Evolutionary conservation across 2,329 filamentous ascomycete species (phyloP).

Genomic region (Exserohilum turcica): DNA sequence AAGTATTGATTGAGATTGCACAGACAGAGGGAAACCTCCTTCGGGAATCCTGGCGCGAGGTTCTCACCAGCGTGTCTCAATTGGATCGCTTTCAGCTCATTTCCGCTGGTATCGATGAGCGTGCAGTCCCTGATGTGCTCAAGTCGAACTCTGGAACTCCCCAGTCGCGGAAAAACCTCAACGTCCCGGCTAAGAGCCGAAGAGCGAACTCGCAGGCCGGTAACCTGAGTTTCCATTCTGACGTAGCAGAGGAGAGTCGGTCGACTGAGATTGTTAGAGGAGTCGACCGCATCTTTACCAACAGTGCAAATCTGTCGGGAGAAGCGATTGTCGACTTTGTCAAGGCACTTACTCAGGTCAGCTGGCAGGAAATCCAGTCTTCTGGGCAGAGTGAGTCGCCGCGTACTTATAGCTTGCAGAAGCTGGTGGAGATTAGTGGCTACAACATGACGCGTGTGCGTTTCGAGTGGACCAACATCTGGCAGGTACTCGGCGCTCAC

Average conservation of each 20-base stretch:
- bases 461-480: slow-evolving; percentile 98
- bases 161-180: slow-evolving; percentile 70
- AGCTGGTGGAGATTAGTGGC: slow-evolving; percentile 97
- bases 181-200: slow-evolving; percentile 60
- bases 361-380: slow-evolving; percentile 98
- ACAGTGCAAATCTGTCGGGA: slow-evolving; percentile 88
- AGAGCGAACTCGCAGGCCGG: slow-evolving; percentile 54
- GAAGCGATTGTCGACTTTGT: slow-evolving; percentile 97
- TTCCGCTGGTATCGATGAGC: slow-evolving; percentile 92
- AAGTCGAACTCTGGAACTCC: slow-evolving; percentile 66
- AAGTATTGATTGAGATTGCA: slow-evolving; percentile 87
- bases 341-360: slow-evolving; percentile 88
- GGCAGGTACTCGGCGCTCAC: slow-evolving; percentile 96
- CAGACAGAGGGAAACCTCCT: slow-evolving; percentile 90
- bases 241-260: slow-evolving; percentile 88
- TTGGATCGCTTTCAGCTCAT: slow-evolving; percentile 94
- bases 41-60: slow-evolving; percentile 90
- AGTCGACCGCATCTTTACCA: slow-evolving; percentile 95
- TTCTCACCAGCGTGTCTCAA: slow-evolving; percentile 93
- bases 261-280: slow-evolving; percentile 91
- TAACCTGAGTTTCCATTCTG: slow-evolving; percentile 64
- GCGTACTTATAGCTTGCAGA: slow-evolving; percentile 95
- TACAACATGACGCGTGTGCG: slow-evolving; percentile 99
- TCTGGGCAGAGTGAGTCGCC: slow-evolving; percentile 95
- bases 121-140: slow-evolving; percentile 87